Percentiles rank a stretch among this genome's conserved stretches.
Conservation (phyloP, 2,329 filamentous ascomycete species). For the Aureobasidium musti region DNA sequence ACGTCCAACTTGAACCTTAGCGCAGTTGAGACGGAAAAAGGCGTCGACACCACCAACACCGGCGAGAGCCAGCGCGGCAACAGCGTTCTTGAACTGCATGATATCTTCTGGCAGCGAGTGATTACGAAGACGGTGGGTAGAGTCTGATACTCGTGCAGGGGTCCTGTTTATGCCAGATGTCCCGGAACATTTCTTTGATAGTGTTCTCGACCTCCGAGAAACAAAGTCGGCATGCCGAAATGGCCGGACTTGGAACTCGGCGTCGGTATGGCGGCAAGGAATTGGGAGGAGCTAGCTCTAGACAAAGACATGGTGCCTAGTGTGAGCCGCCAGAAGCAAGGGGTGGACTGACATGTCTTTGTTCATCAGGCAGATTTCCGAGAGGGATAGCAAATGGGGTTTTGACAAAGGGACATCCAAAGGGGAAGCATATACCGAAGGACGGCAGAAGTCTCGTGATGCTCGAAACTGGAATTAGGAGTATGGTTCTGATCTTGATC, state of each 20-base stretch:
- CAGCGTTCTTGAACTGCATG: slow-evolving; percentile 11
- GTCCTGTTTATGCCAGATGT: slow-evolving; percentile 7
- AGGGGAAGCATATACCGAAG: neutral
- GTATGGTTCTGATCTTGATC: neutral
- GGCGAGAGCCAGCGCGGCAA: slow-evolving; percentile 5
- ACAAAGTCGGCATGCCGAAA: slow-evolving; percentile 28
- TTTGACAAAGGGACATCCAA: neutral
- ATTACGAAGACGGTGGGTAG: neutral
- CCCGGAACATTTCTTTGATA: slow-evolving; percentile 6
- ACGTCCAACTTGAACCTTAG: slow-evolving; percentile 41
- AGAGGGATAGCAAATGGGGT: neutral
- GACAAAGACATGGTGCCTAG: slow-evolving; percentile 9
- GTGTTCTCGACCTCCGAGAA: neutral
- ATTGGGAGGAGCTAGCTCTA: neutral
- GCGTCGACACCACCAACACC: slow-evolving; percentile 34
- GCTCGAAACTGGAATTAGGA: neutral
- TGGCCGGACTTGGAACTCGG: slow-evolving; percentile 25
- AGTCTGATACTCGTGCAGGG: neutral
- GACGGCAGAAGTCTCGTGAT: neutral
- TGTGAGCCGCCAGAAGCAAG: slow-evolving; percentile 3
- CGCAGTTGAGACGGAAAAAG: slow-evolving; percentile 44
- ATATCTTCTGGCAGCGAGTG: neutral
- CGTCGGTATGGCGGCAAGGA: slow-evolving; percentile 21
- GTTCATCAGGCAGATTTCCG: neutral
- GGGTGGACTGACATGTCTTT: neutral